A percentile compares a stretch with the other conserved stretches of the same genome.
phyloP scores from a whole-genome alignment of 139 green algal genomes.

The Auxenochlorella protothecoides region DNA sequence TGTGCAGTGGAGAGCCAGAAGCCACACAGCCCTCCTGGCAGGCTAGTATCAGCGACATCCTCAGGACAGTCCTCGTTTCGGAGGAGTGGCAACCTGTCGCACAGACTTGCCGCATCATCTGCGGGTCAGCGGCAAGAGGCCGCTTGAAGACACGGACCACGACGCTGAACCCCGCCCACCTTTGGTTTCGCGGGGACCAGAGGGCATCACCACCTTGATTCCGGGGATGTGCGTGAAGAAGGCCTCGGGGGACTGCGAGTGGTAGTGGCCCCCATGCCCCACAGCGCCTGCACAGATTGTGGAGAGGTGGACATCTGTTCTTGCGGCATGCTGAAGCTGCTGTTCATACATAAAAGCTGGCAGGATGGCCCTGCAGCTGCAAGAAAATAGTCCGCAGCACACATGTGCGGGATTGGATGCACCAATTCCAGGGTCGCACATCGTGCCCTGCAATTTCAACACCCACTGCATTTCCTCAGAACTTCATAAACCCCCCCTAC shows the following conservation, averaged over 20 bases:
- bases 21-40: neutral
- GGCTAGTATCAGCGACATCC: no score
- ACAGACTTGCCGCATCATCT: no score
- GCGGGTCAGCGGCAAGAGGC: no score
- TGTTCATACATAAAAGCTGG: neutral
- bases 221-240: constrained; percentile 88
- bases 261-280: constrained; percentile 91
- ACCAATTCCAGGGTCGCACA: no score
- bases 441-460: no score
- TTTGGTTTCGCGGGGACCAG: constrained; percentile 64
- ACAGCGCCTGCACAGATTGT: constrained; percentile 56
- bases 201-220: constrained; percentile 67
- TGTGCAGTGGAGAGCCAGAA: no score
- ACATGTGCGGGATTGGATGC: no score
- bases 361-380: no score
- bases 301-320: no score
- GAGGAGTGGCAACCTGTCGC: no score
- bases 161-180: constrained; percentile 7
- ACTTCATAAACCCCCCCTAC: constrained; percentile 25
- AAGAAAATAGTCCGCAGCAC: no score
- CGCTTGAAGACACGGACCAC: neutral
- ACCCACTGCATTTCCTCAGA: neutral
- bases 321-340: neutral
- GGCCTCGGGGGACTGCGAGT: constrained; percentile 83
- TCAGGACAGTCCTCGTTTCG: no score